These are phyloP conservation scores for Diddensiella santjacobensis DNA, from an alignment of 805 yeast species.

Conservation along the genomic window DNA sequence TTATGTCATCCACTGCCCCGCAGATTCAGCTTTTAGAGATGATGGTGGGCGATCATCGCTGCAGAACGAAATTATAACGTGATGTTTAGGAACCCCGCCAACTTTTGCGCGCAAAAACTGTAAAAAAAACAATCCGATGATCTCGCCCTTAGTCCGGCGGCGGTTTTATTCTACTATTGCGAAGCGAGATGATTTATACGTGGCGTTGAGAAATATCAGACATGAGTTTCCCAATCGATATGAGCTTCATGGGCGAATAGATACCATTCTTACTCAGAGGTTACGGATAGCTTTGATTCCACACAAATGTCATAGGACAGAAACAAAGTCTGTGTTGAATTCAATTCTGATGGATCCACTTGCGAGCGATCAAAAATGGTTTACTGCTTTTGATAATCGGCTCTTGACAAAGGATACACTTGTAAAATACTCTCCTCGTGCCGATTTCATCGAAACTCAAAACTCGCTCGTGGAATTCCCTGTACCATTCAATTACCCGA, in stretches of 20 bases:
- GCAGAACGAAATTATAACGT: too few relatives aligned
- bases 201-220: slow-evolving; percentile 34
- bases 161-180: not conserved
- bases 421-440: slow-evolving; percentile 27
- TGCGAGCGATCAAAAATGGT: slow-evolving; percentile 31
- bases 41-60: too few relatives aligned
- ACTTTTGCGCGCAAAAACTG: too few relatives aligned
- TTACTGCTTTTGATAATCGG: slow-evolving; percentile 25
- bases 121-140: too few relatives aligned
- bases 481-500: slow-evolving; percentile 24
- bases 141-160: not conserved
- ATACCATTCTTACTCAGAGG: slow-evolving; percentile 18
- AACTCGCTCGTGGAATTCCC: slow-evolving; percentile 32
- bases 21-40: too few relatives aligned
- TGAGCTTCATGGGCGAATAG: slow-evolving; percentile 26
- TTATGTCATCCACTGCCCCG: too few relatives aligned
- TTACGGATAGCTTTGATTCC: slow-evolving; percentile 32
- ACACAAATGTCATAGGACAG: slow-evolving; percentile 21
- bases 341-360: slow-evolving; percentile 34
- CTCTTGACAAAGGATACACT: slow-evolving; percentile 33
- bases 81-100: too few relatives aligned
- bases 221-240: slow-evolving; percentile 13
- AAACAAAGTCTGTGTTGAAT: slow-evolving; percentile 27
- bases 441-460: slow-evolving; percentile 31
- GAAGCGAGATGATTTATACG: not conserved